Evolutionary conservation across 2,329 filamentous ascomycete species (phyloP).

Genomic region (Aspergillus sp.): DNA sequence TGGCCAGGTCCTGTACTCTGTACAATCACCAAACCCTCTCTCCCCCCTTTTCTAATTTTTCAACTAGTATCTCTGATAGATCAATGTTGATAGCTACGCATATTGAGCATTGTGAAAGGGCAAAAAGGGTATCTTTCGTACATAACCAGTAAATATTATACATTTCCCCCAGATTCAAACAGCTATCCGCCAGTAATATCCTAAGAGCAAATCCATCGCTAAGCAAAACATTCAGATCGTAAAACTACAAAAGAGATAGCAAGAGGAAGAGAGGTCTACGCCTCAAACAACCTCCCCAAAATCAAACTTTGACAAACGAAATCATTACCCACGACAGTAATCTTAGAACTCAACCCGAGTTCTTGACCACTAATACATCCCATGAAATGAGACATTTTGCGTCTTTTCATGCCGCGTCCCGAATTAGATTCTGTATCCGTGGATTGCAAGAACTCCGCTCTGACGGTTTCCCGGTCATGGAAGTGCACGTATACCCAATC

Average conservation of each 20-base stretch:
- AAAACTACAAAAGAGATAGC: conserved; percentile 3
- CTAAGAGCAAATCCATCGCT: not conserved
- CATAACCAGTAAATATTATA: not conserved
- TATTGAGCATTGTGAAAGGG: too few relatives aligned
- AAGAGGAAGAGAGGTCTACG: conserved; percentile 21
- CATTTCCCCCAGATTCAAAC: not conserved
- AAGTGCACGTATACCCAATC: conserved; percentile 77
- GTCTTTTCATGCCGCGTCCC: conserved; percentile 35
- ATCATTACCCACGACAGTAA: conserved; percentile 72
- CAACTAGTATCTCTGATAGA: too few relatives aligned
- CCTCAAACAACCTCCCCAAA: conserved; percentile 67
- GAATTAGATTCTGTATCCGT: conserved; percentile 12
- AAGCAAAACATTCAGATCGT: not conserved
- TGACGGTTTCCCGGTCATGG: conserved; percentile 49
- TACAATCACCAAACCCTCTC: too few relatives aligned
- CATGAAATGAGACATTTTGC: conserved; percentile 31
- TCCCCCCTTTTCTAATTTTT: too few relatives aligned
- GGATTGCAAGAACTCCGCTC: conserved; percentile 34
- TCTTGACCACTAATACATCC: conserved; percentile 22
- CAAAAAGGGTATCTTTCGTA: not conserved
- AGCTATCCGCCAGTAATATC: not conserved
- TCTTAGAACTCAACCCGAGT: conserved; percentile 38
- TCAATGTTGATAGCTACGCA: too few relatives aligned
- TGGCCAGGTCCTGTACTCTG: too few relatives aligned
- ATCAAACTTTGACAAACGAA: conserved; percentile 90